Base-by-base conservation (phyloP, 805 yeast genomes). In the Phaffomyces opuntiae region DNA sequence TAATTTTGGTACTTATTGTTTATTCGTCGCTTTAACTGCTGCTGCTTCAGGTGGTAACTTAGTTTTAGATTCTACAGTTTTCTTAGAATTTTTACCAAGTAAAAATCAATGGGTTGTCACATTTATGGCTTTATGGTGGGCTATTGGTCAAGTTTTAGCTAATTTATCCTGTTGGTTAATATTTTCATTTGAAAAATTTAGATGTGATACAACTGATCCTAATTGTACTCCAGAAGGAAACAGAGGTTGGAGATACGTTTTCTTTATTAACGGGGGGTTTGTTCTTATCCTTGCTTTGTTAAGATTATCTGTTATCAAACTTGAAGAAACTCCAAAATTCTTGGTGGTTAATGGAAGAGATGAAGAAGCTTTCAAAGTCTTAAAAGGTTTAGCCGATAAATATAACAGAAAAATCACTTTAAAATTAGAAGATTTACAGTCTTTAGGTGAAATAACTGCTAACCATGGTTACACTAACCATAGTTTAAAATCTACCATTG, bases 111-210 rank as follows among this genome's bases (percentile, higher is more conserved):
- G 70, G 67, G 53, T 76, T 47, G 68, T 70, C 34, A 74, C 80
- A 3, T 64, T 72, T 29, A 68, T 76, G 63, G 75, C 79, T 34
- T 64, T 69, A 26, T 78, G 70, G 73, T 77, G 82, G 83, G 74
- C 79, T 32, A 62, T 77, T 34, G 81, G 81, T 34, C 81, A 77
- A 52, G 68, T 77, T 3, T 62, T 76, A 36, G 73, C 77, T 6
- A 66, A 63, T 26, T 54, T 74, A 27, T 51, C 72, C 27, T 69
- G 78, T 2, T 77, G 79, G 77, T 78, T 75, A 1, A 72, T 73
- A 43, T 62, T 77, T 39, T 52, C 55, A 14, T 35, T 48, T 33
- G 70, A 77, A n/a, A 64, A 68, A 42, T 64, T 65, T 51, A 68
- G 74, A 7, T 76, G 83, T 55, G 78, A 64, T 25, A 53, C 67